phyloP scores from a whole-genome alignment of 2,329 filamentous ascomycete genomes.

The Neurospora crassa region DNA sequence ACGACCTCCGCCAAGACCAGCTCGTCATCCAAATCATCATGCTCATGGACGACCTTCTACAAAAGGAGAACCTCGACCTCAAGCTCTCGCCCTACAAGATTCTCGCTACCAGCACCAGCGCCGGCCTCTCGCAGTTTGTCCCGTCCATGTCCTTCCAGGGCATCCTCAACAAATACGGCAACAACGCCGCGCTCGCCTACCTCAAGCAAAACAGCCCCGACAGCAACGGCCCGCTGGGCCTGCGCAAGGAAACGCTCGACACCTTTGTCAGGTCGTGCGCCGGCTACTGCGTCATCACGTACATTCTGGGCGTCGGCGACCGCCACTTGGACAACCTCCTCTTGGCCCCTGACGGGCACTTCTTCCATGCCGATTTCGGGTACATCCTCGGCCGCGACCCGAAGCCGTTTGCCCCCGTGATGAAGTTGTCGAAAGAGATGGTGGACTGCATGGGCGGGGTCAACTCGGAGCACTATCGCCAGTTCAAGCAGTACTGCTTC shows the following conservation, averaged over 20 bases:
- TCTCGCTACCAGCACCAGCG: slow-evolving; percentile 79
- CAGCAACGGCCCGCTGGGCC: slow-evolving; percentile 66
- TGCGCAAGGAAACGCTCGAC: slow-evolving; percentile 87
- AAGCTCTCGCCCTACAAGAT: slow-evolving; percentile 96
- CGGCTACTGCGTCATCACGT: slow-evolving; percentile 97
- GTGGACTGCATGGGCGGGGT: slow-evolving; percentile 95
- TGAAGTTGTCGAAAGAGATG: slow-evolving; percentile 98
- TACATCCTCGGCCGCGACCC: slow-evolving; percentile 96
- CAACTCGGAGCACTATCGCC: slow-evolving; percentile 68
- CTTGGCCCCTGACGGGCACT: slow-evolving; percentile 79
- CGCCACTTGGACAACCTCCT: slow-evolving; percentile 93
- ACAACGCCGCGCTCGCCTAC: slow-evolving; percentile 67
- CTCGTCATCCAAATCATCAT: slow-evolving; percentile 96
- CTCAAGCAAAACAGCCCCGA: slow-evolving; percentile 86
- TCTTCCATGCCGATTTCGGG: slow-evolving; percentile 98
- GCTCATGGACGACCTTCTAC: slow-evolving; percentile 90
- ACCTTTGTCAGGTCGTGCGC: slow-evolving; percentile 94
- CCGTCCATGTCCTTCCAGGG: slow-evolving; percentile 75
- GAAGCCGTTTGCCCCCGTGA: slow-evolving; percentile 91
- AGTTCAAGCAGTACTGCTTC: slow-evolving; percentile 94
- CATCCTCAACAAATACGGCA: slow-evolving; percentile 74
- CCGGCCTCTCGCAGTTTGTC: slow-evolving; percentile 89
- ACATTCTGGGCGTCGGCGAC: slow-evolving; percentile 92
- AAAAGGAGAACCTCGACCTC: slow-evolving; percentile 92
- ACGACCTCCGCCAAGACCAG: slow-evolving; percentile 93